These are phyloP conservation scores for Candida quercuum DNA, from an alignment of 805 yeast species.

Conservation along the genomic window DNA sequence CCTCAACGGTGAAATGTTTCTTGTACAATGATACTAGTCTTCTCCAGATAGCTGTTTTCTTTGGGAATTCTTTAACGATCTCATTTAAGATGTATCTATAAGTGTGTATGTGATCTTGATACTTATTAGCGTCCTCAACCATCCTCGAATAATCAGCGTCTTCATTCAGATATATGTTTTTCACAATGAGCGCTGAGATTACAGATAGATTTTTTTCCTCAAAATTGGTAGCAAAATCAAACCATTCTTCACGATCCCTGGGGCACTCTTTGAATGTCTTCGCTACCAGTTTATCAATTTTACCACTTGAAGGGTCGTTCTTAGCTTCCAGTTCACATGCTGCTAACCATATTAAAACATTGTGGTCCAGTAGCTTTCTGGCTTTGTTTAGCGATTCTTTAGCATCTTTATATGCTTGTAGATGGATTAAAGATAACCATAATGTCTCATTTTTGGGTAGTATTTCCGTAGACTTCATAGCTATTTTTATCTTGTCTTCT, in stretches of 20 bases:
- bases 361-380: constrained; percentile 43
- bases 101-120: constrained; percentile 15
- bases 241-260: constrained; percentile 43
- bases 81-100: constrained; percentile 39
- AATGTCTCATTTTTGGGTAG: constrained; percentile 60
- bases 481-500: constrained; percentile 44
- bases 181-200: constrained; percentile 51
- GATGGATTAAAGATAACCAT: constrained; percentile 54
- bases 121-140: constrained; percentile 20
- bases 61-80: constrained; percentile 43
- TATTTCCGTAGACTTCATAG: constrained; percentile 62
- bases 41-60: constrained; percentile 43
- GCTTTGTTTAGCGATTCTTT: constrained; percentile 54
- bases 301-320: constrained; percentile 33
- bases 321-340: constrained; percentile 67
- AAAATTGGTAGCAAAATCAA: constrained; percentile 46
- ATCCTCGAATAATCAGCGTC: constrained; percentile 21
- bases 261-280: constrained; percentile 43
- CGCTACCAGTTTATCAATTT: constrained; percentile 41
- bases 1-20: constrained; percentile 19
- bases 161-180: constrained; percentile 31
- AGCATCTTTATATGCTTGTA: constrained; percentile 42
- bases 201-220: constrained; percentile 40
- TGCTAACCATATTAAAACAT: constrained; percentile 59
- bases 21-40: constrained; percentile 35